Evolutionary conservation across 2,329 filamentous ascomycete species (phyloP), one percentile per base, ranked within the genome.

Genomic region (Calonectria pteridis): DNA sequence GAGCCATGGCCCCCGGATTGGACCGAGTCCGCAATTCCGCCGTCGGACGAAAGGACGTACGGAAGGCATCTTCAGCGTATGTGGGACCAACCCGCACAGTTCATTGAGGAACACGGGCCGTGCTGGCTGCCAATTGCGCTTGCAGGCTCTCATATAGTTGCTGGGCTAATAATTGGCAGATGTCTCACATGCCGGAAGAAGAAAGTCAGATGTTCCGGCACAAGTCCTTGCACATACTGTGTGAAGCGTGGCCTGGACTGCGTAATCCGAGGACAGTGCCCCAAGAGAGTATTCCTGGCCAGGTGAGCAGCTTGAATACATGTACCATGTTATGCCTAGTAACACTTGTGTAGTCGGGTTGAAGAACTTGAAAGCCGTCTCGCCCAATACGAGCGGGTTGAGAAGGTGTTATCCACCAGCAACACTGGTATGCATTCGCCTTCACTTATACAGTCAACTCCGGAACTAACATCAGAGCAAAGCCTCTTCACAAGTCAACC

Each of bases 131-230:
- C 43, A 46, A 46, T 46, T 46, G 43, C 43, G n/a, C 43, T 35
- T 67, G 64, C 26, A 26, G 43, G 43, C n/a, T 50, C 23, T 20
- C 49, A 62, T 29, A 20, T 66, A 18, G 50, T 49, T 55, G 59
- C 67, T 59, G 20, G 49, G 71, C 69, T 55, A 53, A 53, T 18
- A 11, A 29, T 7, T 58, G 43, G 3, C 55, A 80, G 78, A 20
- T 80, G 78, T 59, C 77, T 80, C 50, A 80, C 78, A 28, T 80
- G 78, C 62, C 77, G 78, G 43, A 80, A 80, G 77, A 80, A 80
- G 62, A 80, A 80, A 50, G 78, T 80, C 55, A 69, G 78, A 55
- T 80, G 78, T 28, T 80, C 78, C 16, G 78, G 78, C 28, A 80
- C 78, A 33, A 80, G 76, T 29, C 78, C 78, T 63, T 80, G 78